Evolutionary conservation across 768 basidiomycete species (phyloP).

Genomic region (Mycena chlorophos): DNA sequence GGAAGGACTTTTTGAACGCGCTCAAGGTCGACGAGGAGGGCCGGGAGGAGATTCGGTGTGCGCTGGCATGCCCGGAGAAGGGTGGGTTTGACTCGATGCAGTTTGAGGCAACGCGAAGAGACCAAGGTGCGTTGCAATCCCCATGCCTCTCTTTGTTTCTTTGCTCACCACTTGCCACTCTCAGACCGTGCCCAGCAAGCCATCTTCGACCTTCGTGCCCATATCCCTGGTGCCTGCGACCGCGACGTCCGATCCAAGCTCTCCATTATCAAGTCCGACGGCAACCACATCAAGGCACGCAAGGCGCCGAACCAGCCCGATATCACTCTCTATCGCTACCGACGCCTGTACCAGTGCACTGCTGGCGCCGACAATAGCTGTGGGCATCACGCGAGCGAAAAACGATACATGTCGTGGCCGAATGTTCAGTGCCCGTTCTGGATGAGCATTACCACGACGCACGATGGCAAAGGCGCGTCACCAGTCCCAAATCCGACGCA

Average conservation of each 20-base stretch:
- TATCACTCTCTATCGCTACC: background rate
- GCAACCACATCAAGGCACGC: background rate
- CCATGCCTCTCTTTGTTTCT: background rate
- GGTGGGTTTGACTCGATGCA: background rate
- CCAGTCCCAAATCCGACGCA: background rate
- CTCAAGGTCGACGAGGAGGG: background rate
- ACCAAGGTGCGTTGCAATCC: background rate
- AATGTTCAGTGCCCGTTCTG: background rate
- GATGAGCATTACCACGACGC: background rate
- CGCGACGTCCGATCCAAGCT: slow-evolving; percentile 2
- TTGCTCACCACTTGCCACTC: background rate
- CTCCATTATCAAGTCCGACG: background rate
- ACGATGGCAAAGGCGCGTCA: background rate
- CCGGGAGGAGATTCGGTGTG: background rate
- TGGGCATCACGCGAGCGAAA: background rate
- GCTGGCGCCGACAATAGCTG: background rate
- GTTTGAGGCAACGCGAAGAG: background rate
- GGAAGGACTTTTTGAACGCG: background rate
- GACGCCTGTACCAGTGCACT: too few relatives aligned
- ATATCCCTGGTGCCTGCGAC: background rate
- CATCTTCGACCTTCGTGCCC: background rate
- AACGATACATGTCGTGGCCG: background rate
- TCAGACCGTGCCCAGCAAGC: background rate
- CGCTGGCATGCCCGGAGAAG: too few relatives aligned
- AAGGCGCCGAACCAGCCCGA: background rate